Conservation (phyloP, 2,329 filamentous ascomycete species). For the Tricladium varicosporioides region DNA sequence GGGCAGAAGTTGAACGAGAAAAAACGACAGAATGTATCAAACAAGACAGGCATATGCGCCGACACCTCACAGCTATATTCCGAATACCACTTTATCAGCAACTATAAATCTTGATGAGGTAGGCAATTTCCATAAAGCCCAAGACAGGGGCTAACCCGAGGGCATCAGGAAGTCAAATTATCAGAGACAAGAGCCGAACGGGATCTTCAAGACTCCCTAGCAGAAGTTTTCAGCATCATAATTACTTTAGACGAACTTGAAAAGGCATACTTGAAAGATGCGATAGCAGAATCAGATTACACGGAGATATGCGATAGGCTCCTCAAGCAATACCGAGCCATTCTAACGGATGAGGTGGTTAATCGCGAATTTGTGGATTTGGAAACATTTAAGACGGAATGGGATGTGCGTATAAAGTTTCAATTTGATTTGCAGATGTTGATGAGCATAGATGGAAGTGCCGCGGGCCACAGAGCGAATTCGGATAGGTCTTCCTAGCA, state of each 20-base stretch:
- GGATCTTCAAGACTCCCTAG: constrained; percentile 91
- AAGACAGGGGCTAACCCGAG: constrained; percentile 20
- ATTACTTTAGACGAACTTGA: constrained; percentile 93
- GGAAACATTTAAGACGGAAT: constrained; percentile 86
- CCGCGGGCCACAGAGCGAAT: constrained; percentile 91
- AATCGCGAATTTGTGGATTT: constrained; percentile 82
- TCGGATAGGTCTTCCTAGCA: constrained; percentile 88
- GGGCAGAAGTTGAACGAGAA: no score
- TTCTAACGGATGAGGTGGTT: constrained; percentile 87
- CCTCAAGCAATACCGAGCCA: constrained; percentile 94
- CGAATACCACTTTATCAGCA: constrained; percentile 76
- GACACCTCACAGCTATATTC: constrained; percentile 69
- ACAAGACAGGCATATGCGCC: constrained; percentile 37
- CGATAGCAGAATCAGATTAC: constrained; percentile 86
- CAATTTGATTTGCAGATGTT: constrained; percentile 1
- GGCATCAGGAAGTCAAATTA: constrained; percentile 80
- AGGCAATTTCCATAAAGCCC: constrained; percentile 26
- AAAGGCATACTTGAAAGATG: constrained; percentile 95
- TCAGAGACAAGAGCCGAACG: constrained; percentile 82
- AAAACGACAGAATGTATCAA: constrained; percentile 33
- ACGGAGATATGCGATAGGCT: constrained; percentile 93
- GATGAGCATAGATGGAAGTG: constrained; percentile 71
- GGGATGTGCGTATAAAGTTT: constrained; percentile 67
- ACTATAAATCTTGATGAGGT: constrained; percentile 94
- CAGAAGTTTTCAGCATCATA: constrained; percentile 97